phyloP scores from a whole-genome alignment of 306 rosid species.

The Boehmeria nivea region DNA sequence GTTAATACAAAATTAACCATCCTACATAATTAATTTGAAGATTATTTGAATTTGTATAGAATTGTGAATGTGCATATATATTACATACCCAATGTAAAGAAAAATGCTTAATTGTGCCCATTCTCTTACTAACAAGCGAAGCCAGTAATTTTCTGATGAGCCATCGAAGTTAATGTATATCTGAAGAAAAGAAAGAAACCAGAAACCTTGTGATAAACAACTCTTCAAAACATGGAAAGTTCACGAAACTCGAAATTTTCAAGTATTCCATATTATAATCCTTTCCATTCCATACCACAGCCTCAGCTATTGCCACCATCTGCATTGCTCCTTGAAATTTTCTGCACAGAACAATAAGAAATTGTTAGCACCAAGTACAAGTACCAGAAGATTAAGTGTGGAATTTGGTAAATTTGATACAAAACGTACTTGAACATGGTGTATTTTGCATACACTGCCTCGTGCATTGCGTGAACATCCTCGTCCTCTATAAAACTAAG shows the following conservation, averaged over 20 bases:
- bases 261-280: too few relatives aligned
- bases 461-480: conserved; percentile 70
- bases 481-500: conserved; percentile 62
- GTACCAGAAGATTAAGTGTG: too few relatives aligned
- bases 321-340: conserved; percentile 97
- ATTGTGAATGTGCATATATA: background rate
- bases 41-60: background rate
- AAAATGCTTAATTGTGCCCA: conserved; percentile 86
- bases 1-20: too few relatives aligned
- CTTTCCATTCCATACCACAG: conserved; percentile 42
- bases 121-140: conserved; percentile 81
- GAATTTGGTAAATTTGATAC: too few relatives aligned
- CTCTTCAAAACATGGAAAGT: too few relatives aligned
- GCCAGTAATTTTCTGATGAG: conserved; percentile 74
- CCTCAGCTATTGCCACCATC: conserved; percentile 86
- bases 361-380: background rate
- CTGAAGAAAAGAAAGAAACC: conserved; percentile 32
- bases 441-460: conserved; percentile 78
- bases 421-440: conserved; percentile 80
- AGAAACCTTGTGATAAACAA: too few relatives aligned
- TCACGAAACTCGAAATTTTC: too few relatives aligned
- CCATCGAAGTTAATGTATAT: conserved; percentile 67
- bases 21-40: background rate
- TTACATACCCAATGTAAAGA: conserved; percentile 78
- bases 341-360: conserved; percentile 37